Evolutionary conservation across 108 stramenopile genomes (phyloP).

Genomic region (Nitzschia sp.): DNA sequence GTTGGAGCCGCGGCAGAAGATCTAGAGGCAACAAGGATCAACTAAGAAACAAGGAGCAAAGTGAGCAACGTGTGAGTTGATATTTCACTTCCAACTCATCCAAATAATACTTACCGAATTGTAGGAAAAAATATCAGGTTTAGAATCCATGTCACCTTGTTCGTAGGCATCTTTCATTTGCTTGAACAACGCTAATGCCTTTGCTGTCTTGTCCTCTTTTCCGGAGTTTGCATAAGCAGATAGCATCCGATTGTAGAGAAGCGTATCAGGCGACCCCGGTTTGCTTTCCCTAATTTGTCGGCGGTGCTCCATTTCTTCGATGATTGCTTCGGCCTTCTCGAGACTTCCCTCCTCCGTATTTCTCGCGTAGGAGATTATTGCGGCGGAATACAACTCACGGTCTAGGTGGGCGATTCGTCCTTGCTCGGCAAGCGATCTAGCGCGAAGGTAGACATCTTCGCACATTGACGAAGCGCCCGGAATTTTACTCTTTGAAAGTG

Average conservation of each 20-base stretch:
- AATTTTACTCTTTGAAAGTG: conserved; percentile 10
- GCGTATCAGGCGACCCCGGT: conserved; percentile 6
- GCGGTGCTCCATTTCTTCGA: conserved; percentile 22
- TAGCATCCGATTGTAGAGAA: conserved; percentile 46
- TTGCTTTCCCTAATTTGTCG: conserved; percentile 18
- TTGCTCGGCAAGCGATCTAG: neutral
- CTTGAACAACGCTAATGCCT: conserved; percentile 1
- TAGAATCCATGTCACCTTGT: conserved; percentile 39
- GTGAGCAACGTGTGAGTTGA: neutral
- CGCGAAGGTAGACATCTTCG: conserved; percentile 3
- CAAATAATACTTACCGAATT: conserved; percentile 25
- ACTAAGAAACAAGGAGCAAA: neutral
- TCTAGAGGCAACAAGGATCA: conserved; percentile 6
- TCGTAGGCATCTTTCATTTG: conserved; percentile 1
- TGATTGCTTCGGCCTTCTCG: conserved; percentile 15
- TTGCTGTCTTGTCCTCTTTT: neutral
- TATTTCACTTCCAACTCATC: neutral
- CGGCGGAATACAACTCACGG: neutral
- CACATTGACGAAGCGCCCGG: neutral
- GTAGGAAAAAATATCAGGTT: conserved; percentile 59
- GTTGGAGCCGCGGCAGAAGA: neutral
- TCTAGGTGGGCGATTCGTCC: neutral
- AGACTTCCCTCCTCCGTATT: neutral
- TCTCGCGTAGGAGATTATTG: conserved; percentile 1
- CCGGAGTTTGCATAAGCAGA: conserved; percentile 33